phyloP scores from a whole-genome alignment of 1,284 basidiomycete species.

The Rhodotorula sp. region DNA sequence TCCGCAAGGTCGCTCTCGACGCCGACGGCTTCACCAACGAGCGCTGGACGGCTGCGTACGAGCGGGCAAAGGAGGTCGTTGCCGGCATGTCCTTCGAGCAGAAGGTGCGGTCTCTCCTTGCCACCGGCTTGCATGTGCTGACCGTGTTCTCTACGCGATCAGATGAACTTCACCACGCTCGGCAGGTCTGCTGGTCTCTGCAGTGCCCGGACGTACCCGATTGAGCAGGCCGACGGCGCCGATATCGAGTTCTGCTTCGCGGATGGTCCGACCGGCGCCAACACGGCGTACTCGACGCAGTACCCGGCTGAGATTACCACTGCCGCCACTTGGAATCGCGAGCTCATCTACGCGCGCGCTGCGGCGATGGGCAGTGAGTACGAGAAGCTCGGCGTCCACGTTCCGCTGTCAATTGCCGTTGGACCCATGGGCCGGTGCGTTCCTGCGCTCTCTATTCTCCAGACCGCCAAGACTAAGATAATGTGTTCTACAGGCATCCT shows the following conservation, averaged over 20 bases:
- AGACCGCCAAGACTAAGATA: no score
- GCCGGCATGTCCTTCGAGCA: slow-evolving; percentile 2
- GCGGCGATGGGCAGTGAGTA: slow-evolving; percentile 56
- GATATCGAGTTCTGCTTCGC: background rate
- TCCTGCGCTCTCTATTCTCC: no score
- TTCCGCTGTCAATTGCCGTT: slow-evolving; percentile 55
- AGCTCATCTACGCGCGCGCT: slow-evolving; percentile 54
- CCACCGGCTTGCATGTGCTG: background rate
- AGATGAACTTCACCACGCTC: slow-evolving; percentile 10
- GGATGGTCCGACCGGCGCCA: slow-evolving; percentile 1
- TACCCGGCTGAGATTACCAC: slow-evolving; percentile 54
- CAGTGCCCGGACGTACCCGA: slow-evolving; percentile 6
- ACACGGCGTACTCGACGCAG: slow-evolving; percentile 19
- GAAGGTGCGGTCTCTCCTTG: background rate
- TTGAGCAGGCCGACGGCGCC: background rate
- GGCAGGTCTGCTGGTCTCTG: background rate
- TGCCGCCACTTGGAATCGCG: slow-evolving; percentile 55
- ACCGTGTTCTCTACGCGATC: background rate
- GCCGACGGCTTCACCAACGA: slow-evolving; percentile 10
- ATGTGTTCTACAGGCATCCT: background rate
- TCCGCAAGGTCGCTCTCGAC: background rate
- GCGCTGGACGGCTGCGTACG: background rate
- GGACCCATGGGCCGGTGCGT: slow-evolving; percentile 12
- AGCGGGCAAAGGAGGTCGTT: slow-evolving; percentile 6
- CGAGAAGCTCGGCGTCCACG: slow-evolving; percentile 69